Evolutionary conservation across 192 early-diverging fungal species (phyloP), one percentile per base, ranked within the genome.

Genomic region (Gonapodya prolifera): DNA sequence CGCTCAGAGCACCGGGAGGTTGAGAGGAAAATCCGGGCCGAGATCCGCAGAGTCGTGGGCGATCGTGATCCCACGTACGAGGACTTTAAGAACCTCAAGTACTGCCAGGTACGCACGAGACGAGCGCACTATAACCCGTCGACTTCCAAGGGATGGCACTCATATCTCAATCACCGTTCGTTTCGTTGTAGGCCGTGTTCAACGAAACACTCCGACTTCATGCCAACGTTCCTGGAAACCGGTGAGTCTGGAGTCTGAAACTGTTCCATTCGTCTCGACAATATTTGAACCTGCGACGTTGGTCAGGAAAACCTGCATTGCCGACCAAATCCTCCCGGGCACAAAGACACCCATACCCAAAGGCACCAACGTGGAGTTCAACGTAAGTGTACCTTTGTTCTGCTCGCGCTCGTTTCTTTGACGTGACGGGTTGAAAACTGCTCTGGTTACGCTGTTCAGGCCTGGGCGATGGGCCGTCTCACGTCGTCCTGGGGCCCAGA

Each of bases 131-230:
- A 23, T 61, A 61, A 16, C 71, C 32, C 71, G 31, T 32, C 29
- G 71, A 32, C 16, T 13, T 32, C 31, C 28, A n/a, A n/a, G n/a
- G n/a, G n/a, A n/a, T n/a, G n/a, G n/a, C n/a, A n/a, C n/a, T n/a
- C n/a, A n/a, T n/a, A n/a, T n/a, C n/a, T n/a, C n/a, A n/a, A 18
- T 8, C 18, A 32, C 18, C 8, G 31, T 13, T 32, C 71, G 8
- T 30, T 29, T 30, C 29, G 13, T 73, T 8, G 18, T 23, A 61
- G 45, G 45, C 45, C 45, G 45, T 61, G 8, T 61, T 61, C 45
- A 16, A 61, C 45, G 92, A 93, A 81, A 82, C 86, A 2, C 78
- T 92, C 30, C 84, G 92, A 2, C 75, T 93, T 28, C 85, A 89
- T 79, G 71, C 71, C 31, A 73, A 73, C 31, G 71, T 73, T 13